phyloP scores from a whole-genome alignment of 331 rosid genomes.

The Rhamnella rubrinervis region DNA sequence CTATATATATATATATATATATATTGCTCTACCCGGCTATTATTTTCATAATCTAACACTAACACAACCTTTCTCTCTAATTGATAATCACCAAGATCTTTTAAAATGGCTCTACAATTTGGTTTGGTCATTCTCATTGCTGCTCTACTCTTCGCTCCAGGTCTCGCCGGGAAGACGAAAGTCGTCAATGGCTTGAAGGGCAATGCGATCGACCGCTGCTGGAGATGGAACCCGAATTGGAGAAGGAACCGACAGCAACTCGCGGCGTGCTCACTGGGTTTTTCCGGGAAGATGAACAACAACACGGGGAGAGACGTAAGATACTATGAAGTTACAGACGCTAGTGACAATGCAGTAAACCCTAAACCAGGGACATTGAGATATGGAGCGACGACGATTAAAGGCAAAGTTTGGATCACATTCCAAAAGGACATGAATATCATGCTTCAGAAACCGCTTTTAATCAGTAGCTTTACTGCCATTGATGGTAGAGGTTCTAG shows the following conservation, averaged over 20 bases:
- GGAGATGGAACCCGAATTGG: constrained; percentile 48
- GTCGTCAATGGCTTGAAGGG: constrained; percentile 8
- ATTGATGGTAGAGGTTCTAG: constrained; percentile 48
- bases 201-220: constrained; percentile 47
- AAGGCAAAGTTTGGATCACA: constrained; percentile 46
- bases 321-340: constrained; percentile 38
- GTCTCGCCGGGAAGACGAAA: constrained; percentile 9
- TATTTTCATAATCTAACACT: neutral
- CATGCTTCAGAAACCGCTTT: constrained; percentile 34
- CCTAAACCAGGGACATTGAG: constrained; percentile 47
- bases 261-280: constrained; percentile 45
- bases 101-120: neutral
- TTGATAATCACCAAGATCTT: neutral
- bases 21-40: neutral
- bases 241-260: constrained; percentile 38
- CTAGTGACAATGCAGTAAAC: constrained; percentile 34
- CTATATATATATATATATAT: neutral
- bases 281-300: constrained; percentile 35
- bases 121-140: neutral
- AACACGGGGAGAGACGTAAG: constrained; percentile 27
- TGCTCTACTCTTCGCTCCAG: constrained; percentile 8
- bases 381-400: constrained; percentile 36
- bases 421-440: constrained; percentile 41
- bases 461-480: constrained; percentile 41
- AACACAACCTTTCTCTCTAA: neutral